phyloP scores from a whole-genome alignment of 495 filamentous ascomycete genomes.

The Aspergillus heteromorphus region DNA sequence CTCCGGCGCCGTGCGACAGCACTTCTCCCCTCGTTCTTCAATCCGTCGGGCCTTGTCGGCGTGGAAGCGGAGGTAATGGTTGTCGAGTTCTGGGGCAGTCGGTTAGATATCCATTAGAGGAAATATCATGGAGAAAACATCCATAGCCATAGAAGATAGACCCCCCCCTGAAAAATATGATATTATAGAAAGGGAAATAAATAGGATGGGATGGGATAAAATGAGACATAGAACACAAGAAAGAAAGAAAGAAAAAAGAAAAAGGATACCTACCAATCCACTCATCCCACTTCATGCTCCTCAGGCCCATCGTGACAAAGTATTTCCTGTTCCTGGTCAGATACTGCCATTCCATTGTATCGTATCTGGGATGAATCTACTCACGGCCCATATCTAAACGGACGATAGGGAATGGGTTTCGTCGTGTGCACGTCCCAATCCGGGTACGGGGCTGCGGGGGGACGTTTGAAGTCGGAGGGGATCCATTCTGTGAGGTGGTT shows the following conservation, averaged over 20 bases:
- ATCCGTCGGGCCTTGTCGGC: conserved; percentile 68
- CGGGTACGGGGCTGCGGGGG: conserved; percentile 59
- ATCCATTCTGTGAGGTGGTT: conserved; percentile 54
- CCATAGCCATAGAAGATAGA: no score
- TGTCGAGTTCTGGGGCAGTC: conserved; percentile 75
- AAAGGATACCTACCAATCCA: conserved; percentile 60
- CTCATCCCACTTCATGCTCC: conserved; percentile 70
- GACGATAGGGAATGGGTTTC: conserved; percentile 77
- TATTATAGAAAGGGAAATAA: no score
- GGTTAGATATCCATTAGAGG: no score
- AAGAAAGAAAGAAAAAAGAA: no score
- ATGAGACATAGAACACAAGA: no score
- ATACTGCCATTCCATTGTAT: background rate
- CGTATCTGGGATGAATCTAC: conserved; percentile 19
- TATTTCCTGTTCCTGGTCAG: conserved; percentile 40
- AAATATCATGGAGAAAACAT: no score
- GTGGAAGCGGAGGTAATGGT: conserved; percentile 73
- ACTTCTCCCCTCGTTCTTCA: conserved; percentile 61
- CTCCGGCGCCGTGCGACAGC: conserved; percentile 65
- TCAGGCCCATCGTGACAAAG: conserved; percentile 79
- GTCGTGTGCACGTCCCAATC: conserved; percentile 67
- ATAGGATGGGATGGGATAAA: background rate
- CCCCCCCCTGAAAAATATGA: no score
- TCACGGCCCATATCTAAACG: conserved; percentile 74
- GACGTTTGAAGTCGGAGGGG: conserved; percentile 63